Evolutionary conservation across 306 rosid species (phyloP).

Genomic region (Dryas octopetala): DNA sequence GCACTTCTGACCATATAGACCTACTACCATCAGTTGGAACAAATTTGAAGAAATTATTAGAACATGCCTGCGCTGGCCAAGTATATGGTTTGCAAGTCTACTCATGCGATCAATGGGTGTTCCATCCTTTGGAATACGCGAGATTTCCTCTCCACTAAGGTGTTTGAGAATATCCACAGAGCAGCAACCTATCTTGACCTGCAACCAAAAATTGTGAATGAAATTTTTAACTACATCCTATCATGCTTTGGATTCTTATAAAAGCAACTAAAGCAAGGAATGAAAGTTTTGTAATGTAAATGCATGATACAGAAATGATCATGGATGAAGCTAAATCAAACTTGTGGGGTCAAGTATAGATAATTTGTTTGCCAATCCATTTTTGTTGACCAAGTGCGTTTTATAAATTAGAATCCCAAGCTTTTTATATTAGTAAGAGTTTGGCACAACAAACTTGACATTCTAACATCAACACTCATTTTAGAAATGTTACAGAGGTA

Average conservation of each 20-base stretch:
- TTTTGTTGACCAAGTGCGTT: background rate
- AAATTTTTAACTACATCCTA: background rate
- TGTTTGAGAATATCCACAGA: constrained; percentile 89
- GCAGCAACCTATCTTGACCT: constrained; percentile 92
- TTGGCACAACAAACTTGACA: background rate
- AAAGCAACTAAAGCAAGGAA: background rate
- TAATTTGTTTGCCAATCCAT: constrained; percentile 6
- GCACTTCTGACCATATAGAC: constrained; percentile 18
- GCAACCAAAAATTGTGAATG: constrained; percentile 30
- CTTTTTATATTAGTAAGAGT: background rate
- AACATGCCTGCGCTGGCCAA: constrained; percentile 69
- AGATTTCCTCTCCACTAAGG: constrained; percentile 89
- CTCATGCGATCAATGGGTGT: constrained; percentile 77
- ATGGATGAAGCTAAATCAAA: constrained; percentile 2
- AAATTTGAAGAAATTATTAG: background rate
- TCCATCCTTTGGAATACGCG: constrained; percentile 61
- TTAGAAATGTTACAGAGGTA: background rate
- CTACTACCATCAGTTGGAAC: constrained; percentile 8
- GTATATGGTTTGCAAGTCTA: constrained; percentile 75
- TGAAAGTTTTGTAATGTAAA: background rate
- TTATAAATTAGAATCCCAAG: background rate
- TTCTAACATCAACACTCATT: background rate
- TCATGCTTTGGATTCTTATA: background rate
- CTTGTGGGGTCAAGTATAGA: background rate
- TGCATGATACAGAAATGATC: background rate